Base-by-base conservation (phyloP, 768 basidiomycete species). In the Dendrothele bispora region DNA sequence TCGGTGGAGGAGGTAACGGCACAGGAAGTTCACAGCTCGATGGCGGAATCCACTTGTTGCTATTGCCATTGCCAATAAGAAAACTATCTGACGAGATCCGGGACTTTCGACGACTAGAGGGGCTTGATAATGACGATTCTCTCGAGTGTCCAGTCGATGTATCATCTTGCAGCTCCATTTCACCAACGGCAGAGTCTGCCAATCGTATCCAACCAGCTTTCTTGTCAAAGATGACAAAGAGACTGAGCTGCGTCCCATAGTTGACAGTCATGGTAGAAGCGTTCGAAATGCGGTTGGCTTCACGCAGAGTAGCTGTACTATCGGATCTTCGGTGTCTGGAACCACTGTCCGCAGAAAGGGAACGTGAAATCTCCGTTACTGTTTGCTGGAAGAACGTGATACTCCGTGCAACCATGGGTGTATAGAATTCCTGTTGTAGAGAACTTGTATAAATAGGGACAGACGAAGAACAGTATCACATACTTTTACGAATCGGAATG, bases 161-260 rank as follows among this genome's bases (percentile, higher is more conserved):
- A 26, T 70, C 70, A 30, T 77, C 75, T 51, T 73, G 77, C 46
- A 91, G 65, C 34, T 87, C 83, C 21, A 92, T 73, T 61, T 93
- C 91, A 27, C 84, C 80, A 6, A 91, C 91, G 20, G 86, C 83
- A 25, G 91, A 81, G 62, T 92, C 90, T 5, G 82, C 79, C 20
- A 92, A 61, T 18, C 91, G 85, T 55, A 93, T 91, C 65, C 88
- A 70, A n/a, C 83, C 80, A 2, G 89, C 89, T 59, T 88, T 93
- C 69, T 92, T 92, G 63, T 93, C 91, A 60, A 93, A 93, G 20
- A 84, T 69, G 48, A 89, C 81, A 59, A 91, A 91, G n/a, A 93
- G 68, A 55, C 81, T 82, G 58, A 88, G 79, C 55, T 91, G 88
- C 4, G 78, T 77, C 17, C 84, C 84, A 57, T 88, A 87, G 46